Conservation (phyloP, 805 yeast genomes). For the Saccharomycopsis olivae region DNA sequence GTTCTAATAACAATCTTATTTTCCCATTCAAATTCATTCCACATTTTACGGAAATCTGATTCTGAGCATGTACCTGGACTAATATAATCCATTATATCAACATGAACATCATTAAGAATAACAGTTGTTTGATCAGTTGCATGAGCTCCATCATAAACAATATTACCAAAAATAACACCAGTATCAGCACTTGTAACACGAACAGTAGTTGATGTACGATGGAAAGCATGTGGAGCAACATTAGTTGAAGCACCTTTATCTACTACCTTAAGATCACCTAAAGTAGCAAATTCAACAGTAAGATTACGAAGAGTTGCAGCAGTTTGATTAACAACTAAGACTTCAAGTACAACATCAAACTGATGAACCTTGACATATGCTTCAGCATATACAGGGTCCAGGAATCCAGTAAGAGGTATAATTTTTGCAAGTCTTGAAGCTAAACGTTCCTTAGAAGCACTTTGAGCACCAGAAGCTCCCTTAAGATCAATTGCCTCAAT, state of each 20-base stretch:
- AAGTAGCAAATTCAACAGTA: slow-evolving; percentile 88
- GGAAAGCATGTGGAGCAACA: slow-evolving; percentile 96
- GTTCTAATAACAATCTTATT: slow-evolving; percentile 88
- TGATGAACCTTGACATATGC: slow-evolving; percentile 95
- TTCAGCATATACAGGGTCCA: slow-evolving; percentile 97
- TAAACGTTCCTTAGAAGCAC: slow-evolving; percentile 40
- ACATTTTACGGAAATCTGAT: slow-evolving; percentile 87
- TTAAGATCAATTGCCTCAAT: slow-evolving; percentile 16
- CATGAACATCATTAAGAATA: slow-evolving; percentile 87
- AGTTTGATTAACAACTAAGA: slow-evolving; percentile 89
- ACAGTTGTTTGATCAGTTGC: slow-evolving; percentile 85
- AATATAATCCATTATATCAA: slow-evolving; percentile 94
- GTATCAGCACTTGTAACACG: slow-evolving; percentile 97
- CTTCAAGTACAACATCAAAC: slow-evolving; percentile 91
- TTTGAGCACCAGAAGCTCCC: slow-evolving; percentile 4
- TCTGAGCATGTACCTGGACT: slow-evolving; percentile 90
- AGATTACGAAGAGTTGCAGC: slow-evolving; percentile 80
- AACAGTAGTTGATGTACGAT: slow-evolving; percentile 76
- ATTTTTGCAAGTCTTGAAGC: slow-evolving; percentile 79
- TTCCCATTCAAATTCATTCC: slow-evolving; percentile 99
- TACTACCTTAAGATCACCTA: slow-evolving; percentile 91
- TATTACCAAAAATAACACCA: slow-evolving; percentile 95
- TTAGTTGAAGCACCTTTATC: slow-evolving; percentile 86
- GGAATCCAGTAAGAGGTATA: slow-evolving; percentile 92
- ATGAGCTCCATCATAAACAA: slow-evolving; percentile 91